Conservation (phyloP, 192 early-diverging fungal genomes). For the Rhizophagus clarus region DNA sequence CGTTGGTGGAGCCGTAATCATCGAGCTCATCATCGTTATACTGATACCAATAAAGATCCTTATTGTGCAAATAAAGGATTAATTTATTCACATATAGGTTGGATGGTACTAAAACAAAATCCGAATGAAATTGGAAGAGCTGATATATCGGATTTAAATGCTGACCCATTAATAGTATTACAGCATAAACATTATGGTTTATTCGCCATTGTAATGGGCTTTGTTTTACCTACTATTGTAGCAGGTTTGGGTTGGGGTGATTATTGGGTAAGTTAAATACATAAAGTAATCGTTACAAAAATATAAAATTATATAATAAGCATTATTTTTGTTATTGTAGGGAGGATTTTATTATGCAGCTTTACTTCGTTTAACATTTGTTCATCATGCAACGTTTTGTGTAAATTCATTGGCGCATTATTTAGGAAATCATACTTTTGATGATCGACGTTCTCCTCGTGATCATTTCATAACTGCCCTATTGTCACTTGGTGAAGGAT, state of each 20-base stretch:
- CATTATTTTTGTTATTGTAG: conserved; percentile 27
- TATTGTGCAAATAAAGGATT: conserved; percentile 80
- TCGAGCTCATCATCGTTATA: conserved; percentile 87
- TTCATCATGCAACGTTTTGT: conserved; percentile 91
- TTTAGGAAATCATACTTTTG: conserved; percentile 74
- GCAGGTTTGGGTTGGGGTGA: conserved; percentile 85
- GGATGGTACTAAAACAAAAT: conserved; percentile 85
- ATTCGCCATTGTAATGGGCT: conserved; percentile 72
- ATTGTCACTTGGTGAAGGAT: conserved; percentile 81
- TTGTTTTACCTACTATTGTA: conserved; percentile 82
- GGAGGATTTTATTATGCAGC: conserved; percentile 83
- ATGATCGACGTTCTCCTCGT: conserved; percentile 84
- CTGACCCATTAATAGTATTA: conserved; percentile 68
- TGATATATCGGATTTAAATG: conserved; percentile 80
- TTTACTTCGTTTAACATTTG: conserved; percentile 69
- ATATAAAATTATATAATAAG: not conserved
- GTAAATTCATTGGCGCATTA: conserved; percentile 86
- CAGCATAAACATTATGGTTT: conserved; percentile 78
- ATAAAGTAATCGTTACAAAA: not conserved
- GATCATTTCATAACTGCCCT: conserved; percentile 85
- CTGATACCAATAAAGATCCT: conserved; percentile 82
- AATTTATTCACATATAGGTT: conserved; percentile 82
- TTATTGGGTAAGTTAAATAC: conserved; percentile 42
- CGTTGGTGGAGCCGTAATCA: conserved; percentile 88
- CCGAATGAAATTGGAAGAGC: conserved; percentile 72